Conservation (phyloP, 2,329 filamentous ascomycete species). For the Furcasterigmium furcatum region DNA sequence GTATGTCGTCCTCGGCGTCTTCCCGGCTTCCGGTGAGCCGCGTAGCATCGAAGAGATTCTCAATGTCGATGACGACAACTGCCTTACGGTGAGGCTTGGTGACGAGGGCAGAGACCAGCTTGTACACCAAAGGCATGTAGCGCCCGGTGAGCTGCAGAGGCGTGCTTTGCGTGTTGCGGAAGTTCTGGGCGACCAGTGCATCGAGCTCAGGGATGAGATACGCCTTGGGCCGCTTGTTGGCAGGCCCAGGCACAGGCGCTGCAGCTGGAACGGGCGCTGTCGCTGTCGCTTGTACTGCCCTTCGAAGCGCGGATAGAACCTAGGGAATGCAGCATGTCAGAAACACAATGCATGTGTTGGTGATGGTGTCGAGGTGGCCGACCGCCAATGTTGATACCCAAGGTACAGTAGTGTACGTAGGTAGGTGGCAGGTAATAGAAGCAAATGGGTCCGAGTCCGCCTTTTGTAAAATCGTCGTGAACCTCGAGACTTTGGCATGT, state of each 20-base stretch:
- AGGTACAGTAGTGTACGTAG: too few relatives aligned
- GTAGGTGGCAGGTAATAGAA: too few relatives aligned
- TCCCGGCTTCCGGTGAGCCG: constrained; percentile 27
- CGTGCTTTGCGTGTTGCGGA: constrained; percentile 42
- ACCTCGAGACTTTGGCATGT: too few relatives aligned
- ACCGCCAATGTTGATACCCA: too few relatives aligned
- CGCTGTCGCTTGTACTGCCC: too few relatives aligned
- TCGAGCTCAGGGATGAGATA: constrained; percentile 43
- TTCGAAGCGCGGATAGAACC: constrained; percentile 22
- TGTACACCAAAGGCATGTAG: constrained; percentile 52
- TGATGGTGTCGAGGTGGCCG: too few relatives aligned
- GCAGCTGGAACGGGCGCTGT: too few relatives aligned
- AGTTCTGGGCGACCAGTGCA: constrained; percentile 40
- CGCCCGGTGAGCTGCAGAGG: constrained; percentile 50
- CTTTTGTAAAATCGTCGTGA: too few relatives aligned
- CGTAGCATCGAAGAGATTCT: constrained; percentile 51
- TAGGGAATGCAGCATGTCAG: constrained; percentile 5
- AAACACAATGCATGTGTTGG: background rate
- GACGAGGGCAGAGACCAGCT: constrained; percentile 50
- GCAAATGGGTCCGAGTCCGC: too few relatives aligned
- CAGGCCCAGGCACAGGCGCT: too few relatives aligned
- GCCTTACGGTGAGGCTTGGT: constrained; percentile 41
- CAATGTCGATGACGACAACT: constrained; percentile 52
- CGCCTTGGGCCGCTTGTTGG: constrained; percentile 17
- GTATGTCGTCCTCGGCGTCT: constrained; percentile 28